Conservation (phyloP, 306 rosid species). For the Quercus engelmannii region DNA sequence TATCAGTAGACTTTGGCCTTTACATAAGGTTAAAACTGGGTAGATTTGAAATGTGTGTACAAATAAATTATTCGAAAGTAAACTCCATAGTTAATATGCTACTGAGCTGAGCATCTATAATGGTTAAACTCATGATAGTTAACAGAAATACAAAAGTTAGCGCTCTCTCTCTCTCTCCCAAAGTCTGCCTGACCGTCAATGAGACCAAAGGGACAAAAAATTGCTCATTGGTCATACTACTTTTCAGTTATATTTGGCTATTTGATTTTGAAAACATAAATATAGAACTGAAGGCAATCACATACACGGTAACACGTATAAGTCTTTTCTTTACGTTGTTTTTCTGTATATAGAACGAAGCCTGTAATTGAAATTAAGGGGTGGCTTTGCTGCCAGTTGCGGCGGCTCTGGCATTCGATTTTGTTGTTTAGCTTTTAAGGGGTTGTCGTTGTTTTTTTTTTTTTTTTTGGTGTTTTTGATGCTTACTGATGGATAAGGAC, state of each 20-base stretch:
- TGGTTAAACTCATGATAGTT: too few relatives aligned
- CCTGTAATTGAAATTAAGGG: too few relatives aligned
- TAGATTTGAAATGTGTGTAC: neutral
- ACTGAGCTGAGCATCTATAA: too few relatives aligned
- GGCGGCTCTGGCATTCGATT: rapidly evolving
- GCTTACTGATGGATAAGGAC: too few relatives aligned
- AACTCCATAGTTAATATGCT: too few relatives aligned
- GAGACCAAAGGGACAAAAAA: neutral
- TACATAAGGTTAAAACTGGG: neutral
- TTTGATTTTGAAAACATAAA: neutral
- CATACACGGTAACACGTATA: neutral
- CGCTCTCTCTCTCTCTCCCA: neutral
- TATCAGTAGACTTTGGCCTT: neutral
- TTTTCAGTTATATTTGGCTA: neutral
- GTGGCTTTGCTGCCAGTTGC: neutral
- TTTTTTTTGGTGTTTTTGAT: too few relatives aligned
- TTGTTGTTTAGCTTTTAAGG: too few relatives aligned
- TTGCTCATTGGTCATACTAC: neutral
- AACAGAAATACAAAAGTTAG: too few relatives aligned
- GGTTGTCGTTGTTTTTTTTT: too few relatives aligned
- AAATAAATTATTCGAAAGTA: neutral
- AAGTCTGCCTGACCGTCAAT: neutral
- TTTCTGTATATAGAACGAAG: too few relatives aligned
- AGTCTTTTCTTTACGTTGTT: too few relatives aligned
- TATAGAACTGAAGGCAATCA: neutral